phyloP scores from a whole-genome alignment of 1,284 basidiomycete species.

The Austroboletus rostrupii region DNA sequence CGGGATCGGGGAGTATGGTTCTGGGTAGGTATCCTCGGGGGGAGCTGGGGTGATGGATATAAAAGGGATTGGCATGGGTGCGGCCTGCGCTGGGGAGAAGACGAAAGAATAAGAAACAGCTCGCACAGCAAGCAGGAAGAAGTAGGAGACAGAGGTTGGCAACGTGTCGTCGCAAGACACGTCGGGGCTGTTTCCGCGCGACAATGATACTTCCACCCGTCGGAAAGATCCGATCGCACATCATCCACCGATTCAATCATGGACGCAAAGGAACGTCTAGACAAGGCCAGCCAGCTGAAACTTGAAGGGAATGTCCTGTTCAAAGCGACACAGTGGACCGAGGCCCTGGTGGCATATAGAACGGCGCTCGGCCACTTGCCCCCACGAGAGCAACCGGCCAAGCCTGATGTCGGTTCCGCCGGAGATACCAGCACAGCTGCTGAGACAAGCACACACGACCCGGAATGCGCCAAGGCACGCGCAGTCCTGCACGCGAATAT shows the following conservation, averaged over 20 bases:
- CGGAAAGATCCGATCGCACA: conserved; percentile 5
- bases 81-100: conserved; percentile 44
- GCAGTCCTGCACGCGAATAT: conserved; percentile 76
- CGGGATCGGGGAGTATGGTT: conserved; percentile 61
- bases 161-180: not conserved
- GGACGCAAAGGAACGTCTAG: conserved; percentile 39
- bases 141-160: not conserved
- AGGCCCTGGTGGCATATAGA: conserved; percentile 62
- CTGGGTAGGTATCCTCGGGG: conserved; percentile 43
- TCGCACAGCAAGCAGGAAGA: conserved; percentile 11
- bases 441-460: conserved; percentile 30
- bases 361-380: conserved; percentile 59
- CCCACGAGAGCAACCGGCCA: conserved; percentile 28
- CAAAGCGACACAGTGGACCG: conserved; percentile 51
- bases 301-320: conserved; percentile 55
- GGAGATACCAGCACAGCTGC: conserved; percentile 11
- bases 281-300: conserved; percentile 57
- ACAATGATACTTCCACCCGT: not conserved
- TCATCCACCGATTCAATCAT: conserved; percentile 1
- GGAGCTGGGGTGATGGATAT: conserved; percentile 68
- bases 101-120: conserved; percentile 2
- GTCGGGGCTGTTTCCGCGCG: not conserved
- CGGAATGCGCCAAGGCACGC: conserved; percentile 52
- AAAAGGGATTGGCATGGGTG: conserved; percentile 44
- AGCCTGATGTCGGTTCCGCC: conserved; percentile 12